phyloP scores from a whole-genome alignment of 768 basidiomycete genomes.

The Antrodiella citrinella region DNA sequence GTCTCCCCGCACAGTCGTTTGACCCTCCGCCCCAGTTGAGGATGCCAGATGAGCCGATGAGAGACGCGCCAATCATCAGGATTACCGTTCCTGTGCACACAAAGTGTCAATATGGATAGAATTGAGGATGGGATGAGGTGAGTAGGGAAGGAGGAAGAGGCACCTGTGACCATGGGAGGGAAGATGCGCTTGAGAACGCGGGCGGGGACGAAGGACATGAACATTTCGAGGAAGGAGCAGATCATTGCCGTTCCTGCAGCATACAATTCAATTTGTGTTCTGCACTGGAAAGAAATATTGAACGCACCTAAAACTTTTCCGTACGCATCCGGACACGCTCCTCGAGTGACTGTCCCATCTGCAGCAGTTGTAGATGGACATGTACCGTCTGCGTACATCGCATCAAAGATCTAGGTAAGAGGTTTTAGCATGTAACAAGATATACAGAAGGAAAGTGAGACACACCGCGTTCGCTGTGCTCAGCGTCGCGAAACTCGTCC shows the following conservation, averaged over 20 bases:
- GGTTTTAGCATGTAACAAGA: background rate
- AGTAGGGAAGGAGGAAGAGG: conserved; percentile 23
- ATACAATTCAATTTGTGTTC: background rate
- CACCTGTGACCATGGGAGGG: conserved; percentile 77
- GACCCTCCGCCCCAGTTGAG: conserved; percentile 82
- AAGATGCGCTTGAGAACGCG: conserved; percentile 58
- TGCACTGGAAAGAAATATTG: background rate
- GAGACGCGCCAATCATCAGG: conserved; percentile 70
- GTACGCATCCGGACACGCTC: conserved; percentile 72
- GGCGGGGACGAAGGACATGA: conserved; percentile 65
- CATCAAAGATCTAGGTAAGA: conserved; percentile 52
- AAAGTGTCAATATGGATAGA: background rate
- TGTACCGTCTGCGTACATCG: conserved; percentile 73
- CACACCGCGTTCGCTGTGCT: conserved; percentile 63
- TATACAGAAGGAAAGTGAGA: conserved; percentile 1
- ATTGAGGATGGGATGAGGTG: too few relatives aligned
- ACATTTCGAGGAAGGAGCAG: conserved; percentile 76
- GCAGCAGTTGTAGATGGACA: conserved; percentile 51
- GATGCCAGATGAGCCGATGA: conserved; percentile 68
- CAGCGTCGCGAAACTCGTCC: conserved; percentile 73
- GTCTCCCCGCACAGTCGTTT: conserved; percentile 57
- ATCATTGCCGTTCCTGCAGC: conserved; percentile 61
- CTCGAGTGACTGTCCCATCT: conserved; percentile 52
- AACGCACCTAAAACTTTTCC: conserved; percentile 62
- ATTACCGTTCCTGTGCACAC: conserved; percentile 73